Conservation (phyloP, 768 basidiomycete genomes). For the Plicaturopsis crispa region DNA sequence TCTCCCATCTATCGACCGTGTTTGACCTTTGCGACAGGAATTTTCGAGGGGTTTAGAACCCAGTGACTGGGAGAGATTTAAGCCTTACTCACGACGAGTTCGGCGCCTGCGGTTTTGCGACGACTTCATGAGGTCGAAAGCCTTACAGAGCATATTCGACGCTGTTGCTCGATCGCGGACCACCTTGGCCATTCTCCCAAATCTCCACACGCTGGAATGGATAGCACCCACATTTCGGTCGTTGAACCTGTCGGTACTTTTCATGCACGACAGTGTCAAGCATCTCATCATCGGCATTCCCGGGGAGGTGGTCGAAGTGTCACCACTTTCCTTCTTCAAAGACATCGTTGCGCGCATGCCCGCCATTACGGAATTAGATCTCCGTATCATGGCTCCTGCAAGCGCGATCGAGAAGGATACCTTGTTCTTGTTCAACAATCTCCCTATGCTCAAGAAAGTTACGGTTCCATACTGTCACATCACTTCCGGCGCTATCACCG, state of each 20-base stretch:
- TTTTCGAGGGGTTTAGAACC: constrained; percentile 35
- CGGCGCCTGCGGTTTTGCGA: constrained; percentile 23
- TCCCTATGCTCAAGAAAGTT: constrained; percentile 38
- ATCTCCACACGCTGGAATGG: constrained; percentile 47
- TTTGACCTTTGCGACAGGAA: constrained; percentile 18
- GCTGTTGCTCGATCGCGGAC: constrained; percentile 51
- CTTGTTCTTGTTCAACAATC: constrained; percentile 27
- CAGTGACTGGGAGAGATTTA: constrained; percentile 48
- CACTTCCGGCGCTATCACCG: constrained; percentile 38
- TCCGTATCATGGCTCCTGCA: constrained; percentile 36
- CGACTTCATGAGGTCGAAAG: constrained; percentile 10
- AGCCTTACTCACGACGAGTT: constrained; percentile 45
- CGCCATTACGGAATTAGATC: constrained; percentile 34
- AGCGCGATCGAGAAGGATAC: constrained; percentile 32
- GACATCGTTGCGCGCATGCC: constrained; percentile 45
- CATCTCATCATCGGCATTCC: constrained; percentile 20
- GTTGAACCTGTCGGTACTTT: constrained; percentile 36
- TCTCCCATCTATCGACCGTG: background rate
- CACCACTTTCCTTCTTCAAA: constrained; percentile 24
- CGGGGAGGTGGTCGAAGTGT: background rate
- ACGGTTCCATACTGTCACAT: constrained; percentile 45
- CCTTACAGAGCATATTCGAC: constrained; percentile 36
- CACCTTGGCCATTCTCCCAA: constrained; percentile 45
- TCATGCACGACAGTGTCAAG: constrained; percentile 50
- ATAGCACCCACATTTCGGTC: constrained; percentile 13